These are phyloP conservation scores for Dillenia suffruticosa DNA, from an alignment of 164 flowering plant species.

Conservation along the genomic window DNA sequence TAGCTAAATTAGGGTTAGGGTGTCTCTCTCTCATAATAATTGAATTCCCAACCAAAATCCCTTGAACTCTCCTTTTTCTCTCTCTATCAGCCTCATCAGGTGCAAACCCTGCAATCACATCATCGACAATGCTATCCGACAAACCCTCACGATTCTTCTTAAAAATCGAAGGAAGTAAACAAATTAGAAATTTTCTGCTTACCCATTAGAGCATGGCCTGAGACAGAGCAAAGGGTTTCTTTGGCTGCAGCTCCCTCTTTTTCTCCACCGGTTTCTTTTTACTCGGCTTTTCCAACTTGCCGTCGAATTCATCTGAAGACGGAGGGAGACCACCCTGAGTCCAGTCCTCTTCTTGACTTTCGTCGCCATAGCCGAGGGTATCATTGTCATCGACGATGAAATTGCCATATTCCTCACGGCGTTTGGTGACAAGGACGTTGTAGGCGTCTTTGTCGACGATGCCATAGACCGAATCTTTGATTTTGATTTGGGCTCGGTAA, in stretches of 20 bases:
- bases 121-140: constrained; percentile 74
- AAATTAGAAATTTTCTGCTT: constrained; percentile 70
- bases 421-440: constrained; percentile 62
- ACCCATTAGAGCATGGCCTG: constrained; percentile 96
- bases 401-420: constrained; percentile 53
- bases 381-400: constrained; percentile 87
- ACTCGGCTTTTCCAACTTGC: constrained; percentile 37
- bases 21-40: constrained; percentile 28
- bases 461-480: constrained; percentile 81
- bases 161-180: constrained; percentile 77
- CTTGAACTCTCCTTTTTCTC: constrained; percentile 48
- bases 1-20: constrained; percentile 1
- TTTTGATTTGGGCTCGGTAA: constrained; percentile 65
- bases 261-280: constrained; percentile 47
- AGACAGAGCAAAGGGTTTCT: constrained; percentile 47
- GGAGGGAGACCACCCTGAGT: constrained; percentile 29
- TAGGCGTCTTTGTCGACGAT: constrained; percentile 73
- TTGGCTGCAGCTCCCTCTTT: constrained; percentile 41
- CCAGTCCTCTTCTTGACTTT: constrained; percentile 96
- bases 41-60: neutral
- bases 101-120: constrained; percentile 85
- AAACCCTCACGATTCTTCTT: constrained; percentile 52
- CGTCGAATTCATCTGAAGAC: constrained; percentile 70
- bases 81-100: constrained; percentile 86
- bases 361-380: constrained; percentile 77